These are phyloP conservation scores for peach (Prunus persica) DNA, from an alignment of 306 rosid genomes.

Conservation along the genomic window DNA sequence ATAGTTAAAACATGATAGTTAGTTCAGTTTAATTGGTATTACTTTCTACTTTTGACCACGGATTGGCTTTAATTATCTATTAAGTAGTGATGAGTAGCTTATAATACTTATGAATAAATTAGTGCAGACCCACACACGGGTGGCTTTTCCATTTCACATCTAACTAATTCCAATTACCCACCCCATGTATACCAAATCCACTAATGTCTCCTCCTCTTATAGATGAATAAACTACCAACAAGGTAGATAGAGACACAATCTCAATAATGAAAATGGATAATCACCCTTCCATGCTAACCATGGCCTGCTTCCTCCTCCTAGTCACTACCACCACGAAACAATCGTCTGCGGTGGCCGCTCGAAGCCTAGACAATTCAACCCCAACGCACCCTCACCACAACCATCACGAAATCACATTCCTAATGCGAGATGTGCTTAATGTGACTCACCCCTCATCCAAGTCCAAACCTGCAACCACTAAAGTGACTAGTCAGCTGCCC, in stretches of 20 bases:
- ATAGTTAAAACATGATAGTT: no score
- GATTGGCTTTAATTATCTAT: no score
- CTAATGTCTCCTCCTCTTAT: slow-evolving; percentile 11
- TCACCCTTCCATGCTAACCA: slow-evolving; percentile 18
- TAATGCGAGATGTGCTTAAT: slow-evolving; percentile 56
- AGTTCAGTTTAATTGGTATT: no score
- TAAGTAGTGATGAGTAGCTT: no score
- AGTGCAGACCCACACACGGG: no score
- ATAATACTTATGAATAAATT: no score
- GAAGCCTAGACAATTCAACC: slow-evolving; percentile 45
- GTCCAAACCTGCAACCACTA: slow-evolving; percentile 32
- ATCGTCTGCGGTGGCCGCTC: slow-evolving; percentile 33
- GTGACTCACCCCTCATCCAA: slow-evolving; percentile 12
- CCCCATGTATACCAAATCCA: slow-evolving; percentile 12
- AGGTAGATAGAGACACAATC: slow-evolving; percentile 18
- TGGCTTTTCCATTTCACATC: no score
- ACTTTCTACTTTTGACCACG: no score
- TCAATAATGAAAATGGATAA: slow-evolving; percentile 41
- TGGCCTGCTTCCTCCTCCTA: slow-evolving; percentile 24
- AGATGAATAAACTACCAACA: slow-evolving; percentile 25
- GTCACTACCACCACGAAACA: slow-evolving; percentile 23
- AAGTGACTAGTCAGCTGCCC: slow-evolving; percentile 33
- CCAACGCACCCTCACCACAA: slow-evolving; percentile 28
- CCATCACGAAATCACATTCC: slow-evolving; percentile 48
- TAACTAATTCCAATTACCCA: not conserved